These are phyloP conservation scores for Fragilariopsis cylindrus DNA, from an alignment of 108 stramenopile species.

Conservation along the genomic window DNA sequence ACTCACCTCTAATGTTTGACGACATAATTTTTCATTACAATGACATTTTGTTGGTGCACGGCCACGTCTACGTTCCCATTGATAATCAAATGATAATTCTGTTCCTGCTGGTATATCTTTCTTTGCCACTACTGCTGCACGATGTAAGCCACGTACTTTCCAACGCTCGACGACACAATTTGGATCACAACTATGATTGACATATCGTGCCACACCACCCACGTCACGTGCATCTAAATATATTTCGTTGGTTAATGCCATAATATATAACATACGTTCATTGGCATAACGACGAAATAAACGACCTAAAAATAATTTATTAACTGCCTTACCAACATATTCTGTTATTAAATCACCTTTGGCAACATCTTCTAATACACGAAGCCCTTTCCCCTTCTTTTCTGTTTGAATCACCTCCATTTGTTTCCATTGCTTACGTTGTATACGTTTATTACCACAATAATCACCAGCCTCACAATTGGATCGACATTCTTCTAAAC, in stretches of 20 bases:
- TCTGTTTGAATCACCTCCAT: conserved; percentile 73
- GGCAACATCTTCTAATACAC: conserved; percentile 46
- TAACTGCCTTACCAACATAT: conserved; percentile 86
- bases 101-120: conserved; percentile 83
- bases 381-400: conserved; percentile 74
- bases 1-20: conserved; percentile 89
- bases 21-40: conserved; percentile 89
- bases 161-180: conserved; percentile 92
- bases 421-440: conserved; percentile 60
- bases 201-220: conserved; percentile 94
- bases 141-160: conserved; percentile 81
- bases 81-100: conserved; percentile 98
- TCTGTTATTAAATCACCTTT: conserved; percentile 78
- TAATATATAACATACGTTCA: conserved; percentile 92
- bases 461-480: conserved; percentile 61
- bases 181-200: conserved; percentile 98
- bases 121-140: conserved; percentile 86
- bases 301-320: conserved; percentile 45
- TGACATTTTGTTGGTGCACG: conserved; percentile 93
- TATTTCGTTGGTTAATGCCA: conserved; percentile 87
- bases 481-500: conserved; percentile 80
- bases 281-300: conserved; percentile 68
- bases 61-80: conserved; percentile 88
- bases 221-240: conserved; percentile 93
- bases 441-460: conserved; percentile 78